Evolutionary conservation across 2,329 filamentous ascomycete species (phyloP).

Genomic region (Helotiales sp.): DNA sequence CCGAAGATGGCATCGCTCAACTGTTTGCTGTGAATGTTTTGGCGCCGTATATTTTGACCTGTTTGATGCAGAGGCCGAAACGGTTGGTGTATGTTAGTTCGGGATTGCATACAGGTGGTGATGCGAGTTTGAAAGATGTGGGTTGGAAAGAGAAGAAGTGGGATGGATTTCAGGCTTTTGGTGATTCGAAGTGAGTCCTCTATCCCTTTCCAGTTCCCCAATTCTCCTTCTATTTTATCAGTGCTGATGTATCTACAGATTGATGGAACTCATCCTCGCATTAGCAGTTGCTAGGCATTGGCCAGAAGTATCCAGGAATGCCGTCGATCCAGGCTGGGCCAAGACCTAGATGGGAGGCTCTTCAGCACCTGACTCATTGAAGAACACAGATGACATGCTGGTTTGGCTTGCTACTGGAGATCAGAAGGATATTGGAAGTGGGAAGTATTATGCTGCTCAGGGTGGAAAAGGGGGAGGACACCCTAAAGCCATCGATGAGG

Average conservation of each 20-base stretch:
- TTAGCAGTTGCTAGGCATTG: slow-evolving; percentile 20
- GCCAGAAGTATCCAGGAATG: slow-evolving; percentile 18
- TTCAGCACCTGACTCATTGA: slow-evolving; percentile 12
- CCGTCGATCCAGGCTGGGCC: slow-evolving; percentile 19
- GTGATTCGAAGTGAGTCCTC: slow-evolving; percentile 20
- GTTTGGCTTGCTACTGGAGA: slow-evolving; percentile 1
- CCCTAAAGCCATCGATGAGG: not conserved
- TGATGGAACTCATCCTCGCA: slow-evolving; percentile 14
- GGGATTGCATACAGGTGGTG: slow-evolving; percentile 16
- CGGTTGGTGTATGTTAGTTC: slow-evolving; percentile 23
- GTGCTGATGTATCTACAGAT: not conserved
- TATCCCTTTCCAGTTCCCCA: not conserved
- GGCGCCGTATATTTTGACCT: slow-evolving; percentile 20
- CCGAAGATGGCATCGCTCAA: slow-evolving; percentile 17
- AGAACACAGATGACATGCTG: slow-evolving; percentile 10
- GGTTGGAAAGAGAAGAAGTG: slow-evolving; percentile 18
- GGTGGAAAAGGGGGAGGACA: not conserved
- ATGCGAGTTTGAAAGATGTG: slow-evolving; percentile 19
- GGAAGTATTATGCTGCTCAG: slow-evolving; percentile 15
- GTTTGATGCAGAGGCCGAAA: slow-evolving; percentile 17
- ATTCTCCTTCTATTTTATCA: not conserved
- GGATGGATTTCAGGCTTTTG: slow-evolving; percentile 21
- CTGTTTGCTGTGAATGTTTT: slow-evolving; percentile 21
- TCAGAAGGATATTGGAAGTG: slow-evolving; percentile 15
- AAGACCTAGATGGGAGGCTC: slow-evolving; percentile 21